These are phyloP conservation scores for Dactylonectria macrodidyma DNA, from an alignment of 2,329 filamentous ascomycete genomes.

Conservation along the genomic window DNA sequence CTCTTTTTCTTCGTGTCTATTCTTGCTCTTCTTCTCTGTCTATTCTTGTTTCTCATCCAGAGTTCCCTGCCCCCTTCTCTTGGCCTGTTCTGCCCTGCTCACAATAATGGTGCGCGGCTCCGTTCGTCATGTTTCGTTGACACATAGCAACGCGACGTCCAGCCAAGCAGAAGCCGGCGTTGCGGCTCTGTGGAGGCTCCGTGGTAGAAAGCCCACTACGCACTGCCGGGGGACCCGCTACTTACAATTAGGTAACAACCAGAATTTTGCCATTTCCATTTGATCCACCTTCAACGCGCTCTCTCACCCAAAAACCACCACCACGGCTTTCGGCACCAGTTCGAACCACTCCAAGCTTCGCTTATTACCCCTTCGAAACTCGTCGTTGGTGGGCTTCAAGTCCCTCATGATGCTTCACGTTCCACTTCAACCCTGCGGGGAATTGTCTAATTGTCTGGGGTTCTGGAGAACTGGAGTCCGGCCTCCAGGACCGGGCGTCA, in stretches of 20 bases:
- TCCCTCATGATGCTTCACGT: no score
- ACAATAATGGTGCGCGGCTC: constrained; percentile 13
- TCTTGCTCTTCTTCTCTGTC: no score
- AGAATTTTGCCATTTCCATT: constrained; percentile 4
- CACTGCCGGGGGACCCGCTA: constrained; percentile 22
- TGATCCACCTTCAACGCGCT: constrained; percentile 13
- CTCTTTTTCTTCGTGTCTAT: no score
- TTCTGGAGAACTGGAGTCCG: not conserved
- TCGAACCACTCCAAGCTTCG: not conserved
- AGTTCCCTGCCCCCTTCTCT: not conserved
- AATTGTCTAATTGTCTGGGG: constrained; percentile 7
- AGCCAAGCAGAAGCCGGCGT: constrained; percentile 31
- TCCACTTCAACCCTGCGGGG: not conserved
- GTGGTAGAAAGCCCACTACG: not conserved
- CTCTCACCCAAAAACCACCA: not conserved
- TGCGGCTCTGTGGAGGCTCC: constrained; percentile 21
- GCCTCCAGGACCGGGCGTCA: not conserved
- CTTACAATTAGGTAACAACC: constrained; percentile 27
- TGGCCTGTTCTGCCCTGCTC: not conserved
- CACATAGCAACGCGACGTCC: constrained; percentile 26
- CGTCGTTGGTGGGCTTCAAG: not conserved
- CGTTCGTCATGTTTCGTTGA: constrained; percentile 25
- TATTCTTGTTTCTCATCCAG: not conserved
- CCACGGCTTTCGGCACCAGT: constrained; percentile 16
- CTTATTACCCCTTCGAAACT: not conserved